phyloP scores from a whole-genome alignment of 2,329 filamentous ascomycete species.

The Scedosporium boydii region DNA sequence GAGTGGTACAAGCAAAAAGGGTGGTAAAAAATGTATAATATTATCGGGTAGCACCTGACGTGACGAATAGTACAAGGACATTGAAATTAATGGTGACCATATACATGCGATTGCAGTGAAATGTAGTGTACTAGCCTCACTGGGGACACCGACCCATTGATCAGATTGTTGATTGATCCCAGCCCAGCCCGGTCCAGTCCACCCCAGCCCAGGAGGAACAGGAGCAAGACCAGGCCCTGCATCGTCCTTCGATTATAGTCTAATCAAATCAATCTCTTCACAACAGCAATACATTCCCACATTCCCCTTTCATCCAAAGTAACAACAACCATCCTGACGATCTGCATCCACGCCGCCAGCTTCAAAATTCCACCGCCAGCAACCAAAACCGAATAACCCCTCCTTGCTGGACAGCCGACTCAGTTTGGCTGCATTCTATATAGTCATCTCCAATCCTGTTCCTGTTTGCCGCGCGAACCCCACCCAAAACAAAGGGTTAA shows the following conservation, averaged over 20 bases:
- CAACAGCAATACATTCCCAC: neutral
- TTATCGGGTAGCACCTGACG: neutral
- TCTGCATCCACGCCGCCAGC: neutral
- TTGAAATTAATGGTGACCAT: too few species aligned
- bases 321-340: neutral
- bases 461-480: neutral
- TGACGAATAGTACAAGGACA: neutral
- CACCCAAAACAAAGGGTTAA: neutral
- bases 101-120: neutral
- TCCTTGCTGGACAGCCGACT: neutral
- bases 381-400: neutral
- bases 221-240: neutral
- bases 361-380: neutral
- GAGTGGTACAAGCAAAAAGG: neutral
- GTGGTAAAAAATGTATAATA: neutral
- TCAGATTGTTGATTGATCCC: neutral
- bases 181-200: neutral
- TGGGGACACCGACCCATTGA: neutral
- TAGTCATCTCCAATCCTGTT: neutral
- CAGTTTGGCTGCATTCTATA: neutral
- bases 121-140: neutral
- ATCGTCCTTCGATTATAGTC: neutral
- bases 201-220: neutral
- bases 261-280: constrained; percentile 5
- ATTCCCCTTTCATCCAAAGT: neutral